phyloP scores from a whole-genome alignment of 2,329 filamentous ascomycete genomes.

The Aspergillus flavus region DNA sequence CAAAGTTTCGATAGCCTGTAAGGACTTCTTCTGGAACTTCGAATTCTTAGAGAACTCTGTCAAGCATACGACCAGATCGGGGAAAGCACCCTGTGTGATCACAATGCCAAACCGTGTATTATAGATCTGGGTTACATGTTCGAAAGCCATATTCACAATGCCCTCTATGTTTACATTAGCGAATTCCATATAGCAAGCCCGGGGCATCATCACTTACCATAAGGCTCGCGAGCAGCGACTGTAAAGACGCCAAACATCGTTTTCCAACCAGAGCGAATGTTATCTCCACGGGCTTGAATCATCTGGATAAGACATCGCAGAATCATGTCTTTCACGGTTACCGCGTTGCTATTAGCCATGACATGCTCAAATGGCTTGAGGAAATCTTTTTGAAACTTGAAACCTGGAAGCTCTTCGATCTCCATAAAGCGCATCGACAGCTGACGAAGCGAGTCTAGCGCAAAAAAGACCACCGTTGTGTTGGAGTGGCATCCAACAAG shows the following conservation, averaged over 20 bases:
- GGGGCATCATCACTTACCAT: constrained; percentile 53
- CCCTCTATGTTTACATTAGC: constrained; percentile 61
- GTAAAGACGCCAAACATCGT: constrained; percentile 99
- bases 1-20: constrained; percentile 92
- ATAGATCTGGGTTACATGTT: constrained; percentile 95
- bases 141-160: constrained; percentile 95
- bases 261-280: constrained; percentile 96
- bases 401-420: constrained; percentile 93
- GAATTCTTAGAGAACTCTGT: constrained; percentile 99
- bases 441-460: constrained; percentile 90
- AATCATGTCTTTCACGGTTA: constrained; percentile 96
- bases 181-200: neutral
- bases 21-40: constrained; percentile 96
- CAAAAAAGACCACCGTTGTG: constrained; percentile 96
- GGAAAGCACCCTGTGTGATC: constrained; percentile 94
- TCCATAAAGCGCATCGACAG: constrained; percentile 99
- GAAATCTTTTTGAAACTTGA: constrained; percentile 99
- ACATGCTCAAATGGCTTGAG: constrained; percentile 98
- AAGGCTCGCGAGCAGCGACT: constrained; percentile 87
- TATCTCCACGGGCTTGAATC: constrained; percentile 95
- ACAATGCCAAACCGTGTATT: constrained; percentile 94
- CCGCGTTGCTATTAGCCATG: constrained; percentile 86
- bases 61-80: constrained; percentile 91
- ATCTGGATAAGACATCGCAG: constrained; percentile 96
- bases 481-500: constrained; percentile 95